phyloP scores from a whole-genome alignment of 2,329 filamentous ascomycete species.

The Epichloe coenophiala region DNA sequence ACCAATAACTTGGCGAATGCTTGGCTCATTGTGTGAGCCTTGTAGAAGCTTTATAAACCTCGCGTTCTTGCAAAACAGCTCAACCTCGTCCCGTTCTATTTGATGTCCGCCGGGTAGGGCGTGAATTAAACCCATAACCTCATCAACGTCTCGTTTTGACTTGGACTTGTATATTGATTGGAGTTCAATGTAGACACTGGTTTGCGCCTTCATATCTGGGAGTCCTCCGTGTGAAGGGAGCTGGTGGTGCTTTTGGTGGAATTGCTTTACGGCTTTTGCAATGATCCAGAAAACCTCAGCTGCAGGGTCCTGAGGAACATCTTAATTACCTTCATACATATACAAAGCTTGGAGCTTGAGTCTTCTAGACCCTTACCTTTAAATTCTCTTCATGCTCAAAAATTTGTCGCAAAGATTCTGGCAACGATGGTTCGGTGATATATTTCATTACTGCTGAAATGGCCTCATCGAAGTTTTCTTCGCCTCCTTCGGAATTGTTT shows the following conservation, averaged over 20 bases:
- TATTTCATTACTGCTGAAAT: slow-evolving; percentile 76
- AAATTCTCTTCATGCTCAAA: slow-evolving; percentile 50
- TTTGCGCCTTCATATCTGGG: slow-evolving; percentile 96
- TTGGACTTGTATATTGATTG: slow-evolving; percentile 90
- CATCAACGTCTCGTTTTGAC: slow-evolving; percentile 61
- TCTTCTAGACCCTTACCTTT: slow-evolving; percentile 33
- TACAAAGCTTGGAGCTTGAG: neutral
- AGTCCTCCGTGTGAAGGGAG: slow-evolving; percentile 77
- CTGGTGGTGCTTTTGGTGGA: slow-evolving; percentile 57
- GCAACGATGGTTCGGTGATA: slow-evolving; percentile 55
- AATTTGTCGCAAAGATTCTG: slow-evolving; percentile 59
- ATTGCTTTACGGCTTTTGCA: slow-evolving; percentile 62
- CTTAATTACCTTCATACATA: neutral
- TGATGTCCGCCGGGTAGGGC: slow-evolving; percentile 31
- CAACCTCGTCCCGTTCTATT: slow-evolving; percentile 62
- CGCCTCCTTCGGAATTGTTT: slow-evolving; percentile 68
- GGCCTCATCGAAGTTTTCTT: slow-evolving; percentile 96
- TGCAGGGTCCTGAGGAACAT: neutral
- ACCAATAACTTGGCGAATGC: slow-evolving; percentile 41
- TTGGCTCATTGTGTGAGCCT: slow-evolving; percentile 28
- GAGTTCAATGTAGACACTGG: slow-evolving; percentile 74
- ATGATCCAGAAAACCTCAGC: slow-evolving; percentile 73
- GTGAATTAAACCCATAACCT: slow-evolving; percentile 56
- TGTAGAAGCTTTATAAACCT: slow-evolving; percentile 83
- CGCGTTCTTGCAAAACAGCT: slow-evolving; percentile 90